Percentiles rank a stretch among this genome's conserved stretches.
phyloP scores from a whole-genome alignment of 2,329 filamentous ascomycete genomes.

The Cryphonectria naterciae region DNA sequence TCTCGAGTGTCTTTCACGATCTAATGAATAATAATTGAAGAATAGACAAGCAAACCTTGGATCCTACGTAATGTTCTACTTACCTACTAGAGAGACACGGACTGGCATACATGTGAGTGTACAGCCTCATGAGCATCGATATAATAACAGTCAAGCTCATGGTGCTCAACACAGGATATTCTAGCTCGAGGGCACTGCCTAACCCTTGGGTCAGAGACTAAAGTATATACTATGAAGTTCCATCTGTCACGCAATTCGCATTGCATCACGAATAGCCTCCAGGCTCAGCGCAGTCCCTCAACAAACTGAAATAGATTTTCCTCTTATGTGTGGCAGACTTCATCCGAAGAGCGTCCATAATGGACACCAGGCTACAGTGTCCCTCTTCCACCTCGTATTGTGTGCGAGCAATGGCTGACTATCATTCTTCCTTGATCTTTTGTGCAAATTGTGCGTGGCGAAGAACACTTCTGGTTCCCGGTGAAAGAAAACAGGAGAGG shows the following conservation, averaged over 20 bases:
- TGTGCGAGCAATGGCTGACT: not conserved
- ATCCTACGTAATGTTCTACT: not conserved
- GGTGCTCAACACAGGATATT: not conserved
- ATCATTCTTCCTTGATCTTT: not conserved
- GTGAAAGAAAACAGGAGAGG: no score
- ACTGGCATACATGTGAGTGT: not conserved
- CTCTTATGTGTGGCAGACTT: not conserved
- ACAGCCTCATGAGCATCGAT: not conserved
- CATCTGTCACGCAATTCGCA: not conserved
- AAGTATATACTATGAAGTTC: not conserved
- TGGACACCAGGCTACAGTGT: not conserved
- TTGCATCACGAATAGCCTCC: not conserved
- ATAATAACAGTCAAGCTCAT: not conserved
- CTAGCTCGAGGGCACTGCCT: not conserved
- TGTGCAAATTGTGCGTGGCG: not conserved
- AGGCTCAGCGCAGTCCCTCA: not conserved
- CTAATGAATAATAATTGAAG: not conserved
- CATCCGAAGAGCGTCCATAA: not conserved
- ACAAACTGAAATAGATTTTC: not conserved
- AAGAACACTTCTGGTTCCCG: not conserved
- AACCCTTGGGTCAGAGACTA: not conserved
- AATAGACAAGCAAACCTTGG: not conserved
- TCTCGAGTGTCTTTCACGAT: not conserved
- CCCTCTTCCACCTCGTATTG: not conserved
- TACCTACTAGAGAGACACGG: not conserved